Conservation (phyloP, 352 stramenopile genomes). For the Phytophthora capsici region DNA sequence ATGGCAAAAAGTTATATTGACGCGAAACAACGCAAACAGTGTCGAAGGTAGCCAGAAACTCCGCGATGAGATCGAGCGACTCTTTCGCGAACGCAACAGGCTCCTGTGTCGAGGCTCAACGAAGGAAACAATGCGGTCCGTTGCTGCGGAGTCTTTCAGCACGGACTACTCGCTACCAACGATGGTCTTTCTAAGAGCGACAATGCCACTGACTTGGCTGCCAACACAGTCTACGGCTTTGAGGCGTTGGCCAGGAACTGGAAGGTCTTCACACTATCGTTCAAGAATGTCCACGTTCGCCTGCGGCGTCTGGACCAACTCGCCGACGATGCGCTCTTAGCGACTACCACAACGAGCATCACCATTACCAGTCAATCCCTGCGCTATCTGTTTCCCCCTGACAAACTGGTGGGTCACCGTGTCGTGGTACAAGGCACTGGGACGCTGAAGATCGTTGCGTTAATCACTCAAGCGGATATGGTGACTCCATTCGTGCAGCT, state of each 20-base stretch:
- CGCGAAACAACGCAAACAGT: neutral
- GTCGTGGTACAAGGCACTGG: conserved; percentile 1
- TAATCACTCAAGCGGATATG: conserved; percentile 4
- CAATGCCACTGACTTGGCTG: neutral
- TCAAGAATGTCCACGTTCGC: neutral
- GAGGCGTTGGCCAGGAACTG: conserved; percentile 1
- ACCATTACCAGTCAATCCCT: neutral
- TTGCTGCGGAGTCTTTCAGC: neutral
- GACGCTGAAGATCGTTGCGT: neutral
- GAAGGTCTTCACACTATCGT: conserved; percentile 1
- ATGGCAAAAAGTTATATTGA: no score
- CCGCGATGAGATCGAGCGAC: conserved; percentile 1
- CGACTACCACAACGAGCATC: conserved; percentile 1
- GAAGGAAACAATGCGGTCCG: conserved; percentile 2
- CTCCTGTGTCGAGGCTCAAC: neutral
- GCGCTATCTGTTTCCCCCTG: neutral
- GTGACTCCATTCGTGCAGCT: neutral
- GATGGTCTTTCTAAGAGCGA: conserved; percentile 1
- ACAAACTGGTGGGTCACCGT: neutral
- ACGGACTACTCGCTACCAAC: neutral
- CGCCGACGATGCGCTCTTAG: neutral
- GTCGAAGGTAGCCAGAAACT: neutral
- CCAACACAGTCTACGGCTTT: neutral
- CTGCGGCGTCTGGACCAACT: neutral
- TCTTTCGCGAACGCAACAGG: neutral